phyloP scores from a whole-genome alignment of 495 filamentous ascomycete genomes.

The Pseudoneurospora amorphoporcata region DNA sequence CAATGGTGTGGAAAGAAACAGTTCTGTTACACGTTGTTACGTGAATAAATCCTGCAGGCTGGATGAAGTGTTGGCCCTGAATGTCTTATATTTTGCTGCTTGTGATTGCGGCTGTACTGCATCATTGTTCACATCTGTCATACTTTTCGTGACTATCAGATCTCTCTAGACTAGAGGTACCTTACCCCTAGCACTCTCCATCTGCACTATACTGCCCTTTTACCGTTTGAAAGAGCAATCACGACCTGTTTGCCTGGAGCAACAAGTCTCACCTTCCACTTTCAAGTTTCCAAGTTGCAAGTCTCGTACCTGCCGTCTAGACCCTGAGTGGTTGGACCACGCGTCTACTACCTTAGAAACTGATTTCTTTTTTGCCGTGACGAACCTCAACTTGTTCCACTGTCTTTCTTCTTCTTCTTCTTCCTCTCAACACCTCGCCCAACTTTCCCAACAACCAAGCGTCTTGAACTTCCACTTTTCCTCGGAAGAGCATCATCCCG shows the following conservation, averaged over 20 bases:
- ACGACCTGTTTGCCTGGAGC: neutral
- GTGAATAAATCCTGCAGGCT: neutral
- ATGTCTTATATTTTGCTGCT: neutral
- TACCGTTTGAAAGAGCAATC: neutral
- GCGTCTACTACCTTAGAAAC: neutral
- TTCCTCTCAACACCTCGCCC: neutral
- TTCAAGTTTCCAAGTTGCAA: neutral
- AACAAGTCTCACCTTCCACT: neutral
- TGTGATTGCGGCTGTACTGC: neutral
- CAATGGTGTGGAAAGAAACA: neutral
- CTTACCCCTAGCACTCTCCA: neutral
- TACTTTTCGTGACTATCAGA: neutral
- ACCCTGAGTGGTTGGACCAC: neutral
- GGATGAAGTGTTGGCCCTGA: neutral
- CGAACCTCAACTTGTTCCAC: neutral
- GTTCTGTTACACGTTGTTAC: neutral
- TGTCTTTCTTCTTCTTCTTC: neutral
- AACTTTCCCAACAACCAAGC: neutral
- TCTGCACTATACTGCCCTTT: neutral
- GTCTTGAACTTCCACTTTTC: slow-evolving; percentile 5
- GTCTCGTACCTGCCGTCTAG: neutral
- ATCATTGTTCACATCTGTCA: neutral
- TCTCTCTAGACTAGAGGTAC: neutral
- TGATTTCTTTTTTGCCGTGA: neutral
- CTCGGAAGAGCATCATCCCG: slow-evolving; percentile 10